These are phyloP conservation scores for Blastobotrys attinorum DNA, from an alignment of 805 yeast genomes.

Conservation along the genomic window DNA sequence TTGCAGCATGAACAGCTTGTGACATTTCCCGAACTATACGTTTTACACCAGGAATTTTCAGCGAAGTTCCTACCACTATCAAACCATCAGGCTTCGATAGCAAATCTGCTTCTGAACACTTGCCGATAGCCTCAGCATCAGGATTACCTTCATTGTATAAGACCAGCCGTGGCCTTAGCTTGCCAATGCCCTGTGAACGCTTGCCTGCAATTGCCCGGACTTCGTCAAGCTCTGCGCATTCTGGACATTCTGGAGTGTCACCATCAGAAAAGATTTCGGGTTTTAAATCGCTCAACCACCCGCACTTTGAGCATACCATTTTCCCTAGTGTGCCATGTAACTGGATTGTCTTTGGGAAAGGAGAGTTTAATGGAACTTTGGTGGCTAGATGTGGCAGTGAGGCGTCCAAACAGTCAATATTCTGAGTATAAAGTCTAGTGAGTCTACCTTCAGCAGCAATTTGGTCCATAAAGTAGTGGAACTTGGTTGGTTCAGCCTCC, in stretches of 20 bases:
- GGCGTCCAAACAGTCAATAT: slow-evolving; percentile 74
- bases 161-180: slow-evolving; percentile 57
- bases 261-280: slow-evolving; percentile 41
- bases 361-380: slow-evolving; percentile 40
- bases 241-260: slow-evolving; percentile 50
- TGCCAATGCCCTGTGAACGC: slow-evolving; percentile 55
- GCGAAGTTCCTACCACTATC: slow-evolving; percentile 75
- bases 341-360: slow-evolving; percentile 58
- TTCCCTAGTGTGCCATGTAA: slow-evolving; percentile 74
- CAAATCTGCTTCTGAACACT: slow-evolving; percentile 60
- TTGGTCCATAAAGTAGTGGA: slow-evolving; percentile 56
- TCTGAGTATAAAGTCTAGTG: slow-evolving; percentile 75
- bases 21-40: slow-evolving; percentile 55
- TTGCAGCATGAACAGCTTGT: slow-evolving; percentile 45
- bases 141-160: slow-evolving; percentile 74
- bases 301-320: slow-evolving; percentile 73
- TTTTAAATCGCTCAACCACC: slow-evolving; percentile 45
- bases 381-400: slow-evolving; percentile 45
- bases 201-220: slow-evolving; percentile 55
- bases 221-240: slow-evolving; percentile 51
- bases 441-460: slow-evolving; percentile 58
- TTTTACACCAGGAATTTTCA: slow-evolving; percentile 70
- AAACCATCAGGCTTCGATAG: slow-evolving; percentile 54
- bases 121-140: slow-evolving; percentile 81
- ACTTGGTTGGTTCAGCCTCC: slow-evolving; percentile 59